Percentiles rank a stretch among this genome's conserved stretches.
Evolutionary conservation across 176 grass and related monocot species (phyloP).

Genomic region (Zea luxurians): DNA sequence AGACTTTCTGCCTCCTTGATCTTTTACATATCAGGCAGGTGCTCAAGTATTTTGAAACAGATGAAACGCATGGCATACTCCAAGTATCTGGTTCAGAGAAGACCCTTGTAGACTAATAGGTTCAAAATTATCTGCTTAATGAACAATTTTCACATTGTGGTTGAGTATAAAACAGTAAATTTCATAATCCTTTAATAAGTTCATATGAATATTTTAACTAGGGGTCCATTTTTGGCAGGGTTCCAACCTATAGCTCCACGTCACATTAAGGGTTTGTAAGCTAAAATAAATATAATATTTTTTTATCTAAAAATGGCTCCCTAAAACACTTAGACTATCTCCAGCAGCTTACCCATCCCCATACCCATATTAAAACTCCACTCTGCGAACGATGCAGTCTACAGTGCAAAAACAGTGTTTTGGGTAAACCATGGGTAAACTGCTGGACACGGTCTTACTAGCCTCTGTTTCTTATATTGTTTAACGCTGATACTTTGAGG

Average conservation of each 20-base stretch:
- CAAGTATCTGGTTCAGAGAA: constrained; percentile 17
- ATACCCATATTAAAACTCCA: no score
- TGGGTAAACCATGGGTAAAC: no score
- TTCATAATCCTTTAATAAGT: background rate
- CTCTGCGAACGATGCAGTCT: no score
- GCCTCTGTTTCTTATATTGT: background rate
- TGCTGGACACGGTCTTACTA: background rate
- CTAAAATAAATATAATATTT: background rate
- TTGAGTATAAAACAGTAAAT: background rate
- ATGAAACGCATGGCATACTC: constrained; percentile 1
- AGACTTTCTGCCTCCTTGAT: background rate
- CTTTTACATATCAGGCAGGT: background rate
- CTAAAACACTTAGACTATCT: background rate
- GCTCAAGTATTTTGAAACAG: constrained; percentile 1
- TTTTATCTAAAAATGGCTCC: background rate
- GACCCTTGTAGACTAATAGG: background rate
- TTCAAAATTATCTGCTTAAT: constrained; percentile 14
- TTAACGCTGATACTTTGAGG: constrained; percentile 4
- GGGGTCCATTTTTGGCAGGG: background rate
- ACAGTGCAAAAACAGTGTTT: no score
- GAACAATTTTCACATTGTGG: background rate
- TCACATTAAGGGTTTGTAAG: background rate
- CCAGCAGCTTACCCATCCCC: no score
- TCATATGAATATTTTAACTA: background rate
- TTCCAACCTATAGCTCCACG: background rate